These are phyloP conservation scores for Teunomyces gatunensis DNA, from an alignment of 805 yeast genomes.

Conservation along the genomic window DNA sequence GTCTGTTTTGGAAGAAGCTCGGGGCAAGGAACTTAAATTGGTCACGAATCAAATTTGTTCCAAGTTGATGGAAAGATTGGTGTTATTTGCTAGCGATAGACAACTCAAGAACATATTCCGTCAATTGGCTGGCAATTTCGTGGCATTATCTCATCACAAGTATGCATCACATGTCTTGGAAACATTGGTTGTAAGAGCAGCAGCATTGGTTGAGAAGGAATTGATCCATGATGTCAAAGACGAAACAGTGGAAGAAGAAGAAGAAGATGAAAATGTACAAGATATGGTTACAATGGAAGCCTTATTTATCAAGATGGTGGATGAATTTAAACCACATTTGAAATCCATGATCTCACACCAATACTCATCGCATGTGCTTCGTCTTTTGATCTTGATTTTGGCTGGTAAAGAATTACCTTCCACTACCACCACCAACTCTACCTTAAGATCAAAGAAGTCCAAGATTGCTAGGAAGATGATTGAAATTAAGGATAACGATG, in stretches of 20 bases:
- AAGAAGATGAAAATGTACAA: constrained; percentile 33
- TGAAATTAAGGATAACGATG: constrained; percentile 76
- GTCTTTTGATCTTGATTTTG: constrained; percentile 66
- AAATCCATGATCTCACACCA: constrained; percentile 64
- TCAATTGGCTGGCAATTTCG: constrained; percentile 71
- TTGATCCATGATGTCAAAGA: constrained; percentile 31
- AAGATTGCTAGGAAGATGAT: constrained; percentile 92
- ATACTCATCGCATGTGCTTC: constrained; percentile 85
- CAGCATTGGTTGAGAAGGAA: constrained; percentile 74
- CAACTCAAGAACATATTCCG: constrained; percentile 67
- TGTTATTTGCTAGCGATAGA: constrained; percentile 59
- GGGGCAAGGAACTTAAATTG: constrained; percentile 85
- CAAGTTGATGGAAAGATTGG: constrained; percentile 81
- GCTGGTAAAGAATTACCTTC: constrained; percentile 81
- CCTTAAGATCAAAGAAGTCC: constrained; percentile 77
- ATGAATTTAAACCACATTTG: constrained; percentile 62
- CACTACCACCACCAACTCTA: constrained; percentile 62
- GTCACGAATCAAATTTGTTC: constrained; percentile 96
- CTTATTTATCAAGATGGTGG: constrained; percentile 59
- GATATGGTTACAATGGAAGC: constrained; percentile 60
- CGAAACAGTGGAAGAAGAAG: constrained; percentile 28
- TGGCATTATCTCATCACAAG: constrained; percentile 77
- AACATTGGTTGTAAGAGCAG: constrained; percentile 72
- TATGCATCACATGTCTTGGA: constrained; percentile 93
- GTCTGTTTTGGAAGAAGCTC: constrained; percentile 80